A percentile compares a stretch with the other conserved stretches of the same genome.
Evolutionary conservation across 495 filamentous ascomycete genomes (phyloP).

Genomic region (Thozetella sp.): DNA sequence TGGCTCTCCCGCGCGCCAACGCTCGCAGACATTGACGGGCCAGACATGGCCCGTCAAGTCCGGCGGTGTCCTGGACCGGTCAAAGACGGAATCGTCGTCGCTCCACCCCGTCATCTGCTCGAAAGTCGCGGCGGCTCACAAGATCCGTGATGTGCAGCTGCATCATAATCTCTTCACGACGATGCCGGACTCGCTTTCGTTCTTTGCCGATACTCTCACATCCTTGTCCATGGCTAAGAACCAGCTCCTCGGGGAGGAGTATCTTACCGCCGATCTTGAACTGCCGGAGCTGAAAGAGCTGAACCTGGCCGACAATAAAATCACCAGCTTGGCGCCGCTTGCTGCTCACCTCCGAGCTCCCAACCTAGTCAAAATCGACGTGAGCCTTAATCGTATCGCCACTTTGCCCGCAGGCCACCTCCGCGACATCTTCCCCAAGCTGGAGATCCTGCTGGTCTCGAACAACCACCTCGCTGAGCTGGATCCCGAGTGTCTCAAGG

Average conservation of each 20-base stretch:
- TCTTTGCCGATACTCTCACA: conserved; percentile 69
- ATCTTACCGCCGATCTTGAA: conserved; percentile 61
- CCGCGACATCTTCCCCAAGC: conserved; percentile 59
- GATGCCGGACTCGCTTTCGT: conserved; percentile 68
- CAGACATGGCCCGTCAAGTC: conserved; percentile 64
- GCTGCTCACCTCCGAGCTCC: conserved; percentile 67
- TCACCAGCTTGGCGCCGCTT: conserved; percentile 67
- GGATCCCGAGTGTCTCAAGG: conserved; percentile 71
- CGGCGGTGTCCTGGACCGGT: conserved; percentile 75
- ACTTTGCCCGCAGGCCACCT: conserved; percentile 60
- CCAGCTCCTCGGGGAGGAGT: conserved; percentile 60
- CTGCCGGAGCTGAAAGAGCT: conserved; percentile 77
- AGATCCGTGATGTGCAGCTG: conserved; percentile 59
- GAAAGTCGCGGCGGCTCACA: conserved; percentile 46
- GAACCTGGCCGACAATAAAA: conserved; percentile 67
- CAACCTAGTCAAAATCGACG: conserved; percentile 70
- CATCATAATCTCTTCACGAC: conserved; percentile 73
- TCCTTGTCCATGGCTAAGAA: conserved; percentile 82
- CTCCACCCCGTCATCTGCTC: conserved; percentile 54
- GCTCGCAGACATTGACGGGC: conserved; percentile 36
- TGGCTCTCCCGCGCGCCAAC: conserved; percentile 39
- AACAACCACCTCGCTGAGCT: conserved; percentile 78
- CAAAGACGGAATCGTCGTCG: conserved; percentile 60
- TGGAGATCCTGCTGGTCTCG: conserved; percentile 67
- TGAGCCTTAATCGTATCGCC: conserved; percentile 77